Conservation (phyloP, 805 yeast species). For the Kurtzmaniella fragi region DNA sequence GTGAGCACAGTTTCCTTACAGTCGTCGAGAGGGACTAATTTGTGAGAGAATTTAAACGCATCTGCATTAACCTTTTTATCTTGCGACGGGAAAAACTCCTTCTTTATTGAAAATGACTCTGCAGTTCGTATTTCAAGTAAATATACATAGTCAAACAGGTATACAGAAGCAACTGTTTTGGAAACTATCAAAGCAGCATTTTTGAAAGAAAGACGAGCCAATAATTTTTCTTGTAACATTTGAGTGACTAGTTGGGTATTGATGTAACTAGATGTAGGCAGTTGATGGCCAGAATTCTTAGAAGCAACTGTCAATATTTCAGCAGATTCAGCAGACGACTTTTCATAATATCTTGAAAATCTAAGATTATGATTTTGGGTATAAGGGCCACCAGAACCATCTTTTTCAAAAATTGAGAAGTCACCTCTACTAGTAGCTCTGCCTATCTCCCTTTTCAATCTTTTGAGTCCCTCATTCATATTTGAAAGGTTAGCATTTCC, state of each 20-base stretch:
- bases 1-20: conserved; percentile 17
- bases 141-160: conserved; percentile 41
- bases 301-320: no score
- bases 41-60: conserved; percentile 32
- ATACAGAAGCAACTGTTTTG: conserved; percentile 26
- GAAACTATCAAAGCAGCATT: conserved; percentile 40
- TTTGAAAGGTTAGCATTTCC: conserved; percentile 1
- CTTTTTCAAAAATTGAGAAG: conserved; percentile 49
- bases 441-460: conserved; percentile 38
- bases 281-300: no score
- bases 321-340: no score
- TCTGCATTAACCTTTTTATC: conserved; percentile 42
- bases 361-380: conserved; percentile 44
- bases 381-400: conserved; percentile 63
- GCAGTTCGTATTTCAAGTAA: conserved; percentile 48
- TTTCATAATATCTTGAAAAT: conserved; percentile 21
- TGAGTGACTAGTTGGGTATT: conserved; percentile 11
- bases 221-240: conserved; percentile 30
- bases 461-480: conserved; percentile 22
- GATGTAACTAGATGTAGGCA: no score
- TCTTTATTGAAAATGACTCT: conserved; percentile 38
- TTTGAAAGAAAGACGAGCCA: conserved; percentile 35
- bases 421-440: conserved; percentile 50
- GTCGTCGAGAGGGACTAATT: conserved; percentile 20
- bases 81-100: conserved; percentile 39